These are phyloP conservation scores for Dryas octopetala DNA, from an alignment of 306 rosid genomes.

Conservation along the genomic window DNA sequence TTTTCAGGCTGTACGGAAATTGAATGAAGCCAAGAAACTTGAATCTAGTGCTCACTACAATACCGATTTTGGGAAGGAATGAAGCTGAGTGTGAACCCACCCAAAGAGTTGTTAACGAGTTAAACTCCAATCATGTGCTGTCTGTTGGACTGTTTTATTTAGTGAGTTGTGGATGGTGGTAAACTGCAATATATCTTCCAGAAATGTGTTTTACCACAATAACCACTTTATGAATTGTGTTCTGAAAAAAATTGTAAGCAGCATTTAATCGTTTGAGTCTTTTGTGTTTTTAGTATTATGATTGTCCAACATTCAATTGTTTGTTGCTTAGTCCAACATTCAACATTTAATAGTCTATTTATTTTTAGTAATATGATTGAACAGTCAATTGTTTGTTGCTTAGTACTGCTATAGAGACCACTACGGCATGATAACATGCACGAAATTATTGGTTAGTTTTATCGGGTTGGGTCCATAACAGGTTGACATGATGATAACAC, in stretches of 20 bases:
- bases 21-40: constrained; percentile 77
- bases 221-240: neutral
- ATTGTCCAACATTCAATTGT: constrained; percentile 2
- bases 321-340: neutral
- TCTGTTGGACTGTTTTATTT: constrained; percentile 2
- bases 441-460: too few species aligned
- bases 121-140: constrained; percentile 1
- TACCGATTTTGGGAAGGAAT: constrained; percentile 83
- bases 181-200: neutral
- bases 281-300: neutral
- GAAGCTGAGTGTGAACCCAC: neutral
- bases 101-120: neutral
- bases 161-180: constrained; percentile 7
- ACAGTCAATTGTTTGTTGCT: too few species aligned
- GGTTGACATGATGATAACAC: too few species aligned
- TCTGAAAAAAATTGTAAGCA: neutral
- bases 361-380: too few species aligned
- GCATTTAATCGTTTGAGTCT: neutral
- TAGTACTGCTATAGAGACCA: too few species aligned
- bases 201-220: neutral
- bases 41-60: constrained; percentile 81
- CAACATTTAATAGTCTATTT: too few species aligned
- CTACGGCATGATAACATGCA: too few species aligned
- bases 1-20: constrained; percentile 66
- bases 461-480: too few species aligned